These are phyloP conservation scores for Lentinula detonsa DNA, from an alignment of 768 basidiomycete genomes.

Conservation along the genomic window DNA sequence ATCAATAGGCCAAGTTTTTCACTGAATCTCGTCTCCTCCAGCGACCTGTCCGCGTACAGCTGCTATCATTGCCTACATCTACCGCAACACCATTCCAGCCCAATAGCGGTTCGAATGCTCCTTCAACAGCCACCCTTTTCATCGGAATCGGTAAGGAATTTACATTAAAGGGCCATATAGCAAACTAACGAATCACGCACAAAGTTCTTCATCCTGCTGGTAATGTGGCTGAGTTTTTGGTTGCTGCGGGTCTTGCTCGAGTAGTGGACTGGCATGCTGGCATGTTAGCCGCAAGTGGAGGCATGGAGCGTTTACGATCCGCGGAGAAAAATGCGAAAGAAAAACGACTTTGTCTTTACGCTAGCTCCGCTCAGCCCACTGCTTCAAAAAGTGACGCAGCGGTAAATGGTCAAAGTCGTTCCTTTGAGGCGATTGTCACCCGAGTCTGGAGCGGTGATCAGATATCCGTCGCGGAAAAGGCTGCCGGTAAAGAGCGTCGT, in stretches of 20 bases:
- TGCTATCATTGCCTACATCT: conserved; percentile 75
- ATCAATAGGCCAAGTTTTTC: conserved; percentile 80
- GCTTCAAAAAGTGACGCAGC: conserved; percentile 40
- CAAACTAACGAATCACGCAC: background rate
- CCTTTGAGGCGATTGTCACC: conserved; percentile 78
- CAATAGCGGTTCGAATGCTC: conserved; percentile 41
- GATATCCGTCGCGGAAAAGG: conserved; percentile 73
- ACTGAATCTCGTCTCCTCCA: conserved; percentile 85
- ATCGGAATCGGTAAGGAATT: conserved; percentile 69
- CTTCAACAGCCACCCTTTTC: conserved; percentile 74
- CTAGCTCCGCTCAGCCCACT: conserved; percentile 38
- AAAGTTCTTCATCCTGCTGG: conserved; percentile 86
- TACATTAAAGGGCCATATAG: conserved; percentile 4
- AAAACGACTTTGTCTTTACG: conserved; percentile 65
- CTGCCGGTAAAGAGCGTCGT: conserved; percentile 68
- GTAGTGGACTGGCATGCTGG: conserved; percentile 98
- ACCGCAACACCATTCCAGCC: conserved; percentile 78
- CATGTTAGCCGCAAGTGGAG: conserved; percentile 78
- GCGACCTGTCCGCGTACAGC: conserved; percentile 67
- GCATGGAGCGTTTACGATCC: conserved; percentile 81
- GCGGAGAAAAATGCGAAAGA: conserved; percentile 82
- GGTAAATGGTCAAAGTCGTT: conserved; percentile 36
- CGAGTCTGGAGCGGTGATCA: conserved; percentile 94
- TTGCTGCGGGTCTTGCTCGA: conserved; percentile 79
- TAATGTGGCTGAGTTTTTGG: conserved; percentile 88